Percentiles rank a stretch among this genome's conserved stretches.
These are phyloP conservation scores for Rhodotorula graminis DNA, from an alignment of 768 basidiomycete genomes.

Conservation along the genomic window DNA sequence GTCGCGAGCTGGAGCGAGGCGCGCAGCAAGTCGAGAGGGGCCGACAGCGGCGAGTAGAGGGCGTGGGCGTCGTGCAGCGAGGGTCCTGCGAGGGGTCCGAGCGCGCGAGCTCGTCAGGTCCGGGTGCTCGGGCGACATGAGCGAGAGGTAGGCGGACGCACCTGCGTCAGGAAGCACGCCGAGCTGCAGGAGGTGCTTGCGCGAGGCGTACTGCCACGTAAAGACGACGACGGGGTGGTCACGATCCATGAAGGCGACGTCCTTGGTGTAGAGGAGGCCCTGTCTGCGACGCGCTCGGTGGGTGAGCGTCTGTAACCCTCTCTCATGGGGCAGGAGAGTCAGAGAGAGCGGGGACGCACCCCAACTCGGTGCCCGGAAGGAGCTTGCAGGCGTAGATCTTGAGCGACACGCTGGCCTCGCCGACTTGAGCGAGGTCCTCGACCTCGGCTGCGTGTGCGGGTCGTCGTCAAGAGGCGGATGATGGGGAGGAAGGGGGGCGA, in stretches of 20 bases:
- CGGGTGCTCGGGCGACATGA: no score
- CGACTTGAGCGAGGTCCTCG: not conserved
- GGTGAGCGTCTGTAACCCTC: no score
- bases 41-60: not conserved
- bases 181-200: not conserved
- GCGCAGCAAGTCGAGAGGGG: slow-evolving; percentile 4
- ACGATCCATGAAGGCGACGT: not conserved
- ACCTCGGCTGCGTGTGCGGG: not conserved
- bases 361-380: not conserved
- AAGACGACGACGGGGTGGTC: not conserved
- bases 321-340: not conserved
- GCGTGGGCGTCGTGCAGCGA: not conserved
- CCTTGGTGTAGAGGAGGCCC: not conserved
- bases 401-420: not conserved
- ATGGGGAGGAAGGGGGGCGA: no score
- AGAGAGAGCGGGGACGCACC: not conserved
- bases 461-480: not conserved
- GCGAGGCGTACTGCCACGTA: not conserved
- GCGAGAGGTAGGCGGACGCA: not conserved
- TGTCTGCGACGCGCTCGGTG: not conserved
- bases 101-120: no score
- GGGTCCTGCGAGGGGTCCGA: not conserved
- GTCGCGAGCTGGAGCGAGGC: not conserved
- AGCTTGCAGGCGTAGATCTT: not conserved
- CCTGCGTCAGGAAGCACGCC: not conserved